phyloP scores from a whole-genome alignment of 345 rosid species.

The Ceriops zippeliana region DNA sequence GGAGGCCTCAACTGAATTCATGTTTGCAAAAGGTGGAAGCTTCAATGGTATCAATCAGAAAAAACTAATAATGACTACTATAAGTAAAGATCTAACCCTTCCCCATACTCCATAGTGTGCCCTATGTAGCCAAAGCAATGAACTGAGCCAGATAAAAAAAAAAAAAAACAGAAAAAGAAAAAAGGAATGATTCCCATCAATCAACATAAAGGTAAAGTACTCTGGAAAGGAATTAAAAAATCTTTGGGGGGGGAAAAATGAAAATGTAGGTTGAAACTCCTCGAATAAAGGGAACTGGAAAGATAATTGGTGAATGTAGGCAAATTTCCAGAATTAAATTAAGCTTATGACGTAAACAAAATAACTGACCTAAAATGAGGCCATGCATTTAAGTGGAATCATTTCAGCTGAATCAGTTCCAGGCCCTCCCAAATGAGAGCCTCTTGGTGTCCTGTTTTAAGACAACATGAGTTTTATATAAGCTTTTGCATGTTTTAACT shows the following conservation, averaged over 20 bases:
- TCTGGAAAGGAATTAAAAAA: conserved; percentile 28
- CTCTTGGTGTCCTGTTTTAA: conserved; percentile 95
- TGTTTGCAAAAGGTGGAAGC: too few relatives aligned
- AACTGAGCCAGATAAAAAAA: conserved; percentile 10
- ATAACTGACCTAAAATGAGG: conserved; percentile 99
- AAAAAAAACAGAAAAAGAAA: conserved; percentile 10
- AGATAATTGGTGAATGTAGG: conserved; percentile 54
- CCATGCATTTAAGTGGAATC: conserved; percentile 96
- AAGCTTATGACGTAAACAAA: conserved; percentile 68
- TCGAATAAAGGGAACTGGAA: conserved; percentile 39
- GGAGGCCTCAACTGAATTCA: too few relatives aligned
- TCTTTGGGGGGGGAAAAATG: conserved; percentile 14
- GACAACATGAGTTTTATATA: conserved; percentile 91
- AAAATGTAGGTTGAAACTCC: conserved; percentile 30
- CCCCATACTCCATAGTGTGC: too few relatives aligned
- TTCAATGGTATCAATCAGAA: too few relatives aligned
- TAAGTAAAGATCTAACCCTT: too few relatives aligned
- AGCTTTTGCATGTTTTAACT: conserved; percentile 67
- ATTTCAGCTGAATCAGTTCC: conserved; percentile 97
- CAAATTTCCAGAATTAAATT: conserved; percentile 52
- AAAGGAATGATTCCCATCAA: conserved; percentile 15
- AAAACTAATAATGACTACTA: neutral
- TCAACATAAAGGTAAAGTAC: conserved; percentile 22
- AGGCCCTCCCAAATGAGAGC: conserved; percentile 98
- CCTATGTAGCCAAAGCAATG: conserved; percentile 6